Evolutionary conservation across 139 green algal genomes (phyloP), one percentile per base, ranked within the genome.

Genomic region (Volvox reticuliferus): DNA sequence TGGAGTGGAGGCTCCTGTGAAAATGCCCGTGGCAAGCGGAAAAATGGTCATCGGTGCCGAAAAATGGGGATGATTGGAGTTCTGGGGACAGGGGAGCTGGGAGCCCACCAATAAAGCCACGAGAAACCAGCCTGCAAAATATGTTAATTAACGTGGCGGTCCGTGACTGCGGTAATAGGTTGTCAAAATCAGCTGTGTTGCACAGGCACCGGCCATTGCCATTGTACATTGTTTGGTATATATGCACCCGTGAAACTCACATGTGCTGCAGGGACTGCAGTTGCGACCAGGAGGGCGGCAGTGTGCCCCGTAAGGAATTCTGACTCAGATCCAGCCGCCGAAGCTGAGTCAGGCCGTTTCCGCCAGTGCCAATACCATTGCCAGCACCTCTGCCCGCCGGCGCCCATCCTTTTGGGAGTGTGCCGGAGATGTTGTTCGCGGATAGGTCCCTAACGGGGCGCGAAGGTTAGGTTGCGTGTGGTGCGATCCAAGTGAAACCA

Each of bases 381-480:
- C 55, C 30, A 55, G 6, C 30, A 50, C 16, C 28, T 16, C 26
- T 44, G 80, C 28, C 28, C 28, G 14, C 28, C 20, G 50, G 73
- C 30, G 65, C 19, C 78, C 88, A 86, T 17, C 32, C 9, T 0
- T 0, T 12, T 1, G 88, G 88, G 19, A 91, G 79, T 12, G 78
- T 79, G 62, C 88, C 88, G 6, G 36, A 87, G 65, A 91, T 24
- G 63, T 28, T 19, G 88, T 91, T 91, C 36, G 12, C 6, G 1
- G 88, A 79, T 14, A 91, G 19, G 65, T 91, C 88, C 37, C 88
- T 87, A 9, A 55, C 44, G 44, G 44, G 44, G 44, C 44, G 44
- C 44, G 44, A 55, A 55, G 44, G 9, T 55, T 55, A 55, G 44
- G 44, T 55, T 9, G 44, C 44, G 5, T 55, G 44, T 55, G 44